Conservation (phyloP, 1,284 basidiomycete species). For the Ustilago cynodontis region DNA sequence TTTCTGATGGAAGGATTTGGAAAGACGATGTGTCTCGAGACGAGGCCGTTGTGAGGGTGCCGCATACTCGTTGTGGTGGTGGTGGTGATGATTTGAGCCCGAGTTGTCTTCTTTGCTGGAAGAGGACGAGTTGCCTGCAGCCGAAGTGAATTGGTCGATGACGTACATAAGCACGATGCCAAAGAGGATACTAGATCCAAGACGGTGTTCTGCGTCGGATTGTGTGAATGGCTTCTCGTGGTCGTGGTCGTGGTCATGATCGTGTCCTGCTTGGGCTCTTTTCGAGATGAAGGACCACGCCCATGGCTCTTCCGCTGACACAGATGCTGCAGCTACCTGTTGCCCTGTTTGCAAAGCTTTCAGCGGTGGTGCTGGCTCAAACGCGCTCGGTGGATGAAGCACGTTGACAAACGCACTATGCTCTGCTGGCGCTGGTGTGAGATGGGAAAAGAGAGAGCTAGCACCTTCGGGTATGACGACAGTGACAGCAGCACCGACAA, state of each 20-base stretch:
- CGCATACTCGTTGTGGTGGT: constrained; percentile 18
- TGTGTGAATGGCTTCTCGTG: constrained; percentile 18
- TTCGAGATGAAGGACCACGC: constrained; percentile 47
- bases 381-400: constrained; percentile 17
- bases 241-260: constrained; percentile 10
- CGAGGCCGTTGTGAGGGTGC: constrained; percentile 23
- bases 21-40: constrained; percentile 46
- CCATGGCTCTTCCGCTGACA: constrained; percentile 22
- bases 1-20: constrained; percentile 44
- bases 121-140: constrained; percentile 5
- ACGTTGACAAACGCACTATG: constrained; percentile 3
- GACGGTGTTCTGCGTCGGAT: constrained; percentile 47
- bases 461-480: constrained; percentile 67
- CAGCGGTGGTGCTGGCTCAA: not conserved
- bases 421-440: constrained; percentile 18
- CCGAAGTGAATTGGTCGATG: constrained; percentile 44
- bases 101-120: constrained; percentile 16
- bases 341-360: no score
- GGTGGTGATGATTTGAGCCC: constrained; percentile 2
- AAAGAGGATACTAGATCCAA: constrained; percentile 59
- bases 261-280: constrained; percentile 12
- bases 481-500: constrained; percentile 66
- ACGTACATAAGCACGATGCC: constrained; percentile 67
- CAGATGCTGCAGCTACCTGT: not conserved
- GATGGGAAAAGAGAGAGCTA: constrained; percentile 36